Percentiles rank a stretch among this genome's conserved stretches.
These are phyloP conservation scores for Torulaspora quercuum DNA, from an alignment of 805 yeast genomes.

Conservation along the genomic window DNA sequence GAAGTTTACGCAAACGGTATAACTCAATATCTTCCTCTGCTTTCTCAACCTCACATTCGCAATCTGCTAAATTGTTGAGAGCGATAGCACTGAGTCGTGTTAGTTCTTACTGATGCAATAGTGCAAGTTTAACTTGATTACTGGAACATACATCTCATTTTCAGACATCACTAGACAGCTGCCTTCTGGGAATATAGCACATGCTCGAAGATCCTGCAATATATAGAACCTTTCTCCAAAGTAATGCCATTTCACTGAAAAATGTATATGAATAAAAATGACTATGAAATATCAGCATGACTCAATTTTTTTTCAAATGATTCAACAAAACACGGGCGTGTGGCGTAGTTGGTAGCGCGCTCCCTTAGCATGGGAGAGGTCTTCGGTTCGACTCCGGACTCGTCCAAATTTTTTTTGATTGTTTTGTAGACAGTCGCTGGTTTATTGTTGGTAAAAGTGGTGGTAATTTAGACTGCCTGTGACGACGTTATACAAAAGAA, in stretches of 20 bases:
- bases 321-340: constrained; percentile 49
- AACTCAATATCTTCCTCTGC: constrained; percentile 60
- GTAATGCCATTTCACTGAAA: too few relatives aligned
- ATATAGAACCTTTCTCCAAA: too few relatives aligned
- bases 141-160: constrained; percentile 10
- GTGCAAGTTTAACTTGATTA: too few relatives aligned
- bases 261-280: too few relatives aligned
- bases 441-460: too few relatives aligned
- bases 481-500: too few relatives aligned
- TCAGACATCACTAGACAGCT: constrained; percentile 13
- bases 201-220: too few relatives aligned
- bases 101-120: background rate
- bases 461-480: too few relatives aligned
- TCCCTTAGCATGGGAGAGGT: constrained; percentile 78
- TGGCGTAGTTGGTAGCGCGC: constrained; percentile 84
- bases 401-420: constrained; percentile 49
- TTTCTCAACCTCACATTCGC: constrained; percentile 55
- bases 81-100: constrained; percentile 24
- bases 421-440: too few relatives aligned
- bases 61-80: constrained; percentile 49
- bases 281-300: too few relatives aligned
- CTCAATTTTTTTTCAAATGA: too few relatives aligned
- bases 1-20: constrained; percentile 50
- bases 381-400: constrained; percentile 79
- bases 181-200: too few relatives aligned